Base-by-base conservation (phyloP, 1,284 basidiomycete species). In the Boletus semigastroideus region DNA sequence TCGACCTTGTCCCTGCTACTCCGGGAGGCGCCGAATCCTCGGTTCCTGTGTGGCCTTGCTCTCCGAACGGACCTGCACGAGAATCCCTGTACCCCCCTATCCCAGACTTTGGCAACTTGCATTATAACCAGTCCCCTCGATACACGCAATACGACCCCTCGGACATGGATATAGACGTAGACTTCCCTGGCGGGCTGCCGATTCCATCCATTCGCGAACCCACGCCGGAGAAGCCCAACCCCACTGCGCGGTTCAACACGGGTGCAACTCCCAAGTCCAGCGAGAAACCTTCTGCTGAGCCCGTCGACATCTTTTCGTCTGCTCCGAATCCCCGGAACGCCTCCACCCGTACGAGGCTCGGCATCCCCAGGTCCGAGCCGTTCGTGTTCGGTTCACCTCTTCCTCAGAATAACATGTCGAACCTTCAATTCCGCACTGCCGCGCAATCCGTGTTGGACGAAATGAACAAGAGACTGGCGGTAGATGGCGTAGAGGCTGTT, bases 371-470 rank as follows among this genome's bases (percentile, higher is more conserved):
- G 42, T 60, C 63, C 62, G 62, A 74, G 17, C 79, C 84, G 0
- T 90, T 90, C 70, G 62, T 88, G 19, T 90, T 90, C 61, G 87
- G 87, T 27, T 89, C 87, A 0, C 84, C 87, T 0, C 73, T 79
- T 4, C 81, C 84, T 11, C 77, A 78, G 51, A 74, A 86, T 58
- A 74, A 73, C 45, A 74, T 80, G 37, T 81, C 82, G 34, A 83
- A 87, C 59, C 69, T 70, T 10, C 79, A 84, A 52, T 87, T 90
- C 67, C 75, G 76, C 47, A 68, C 72, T 7, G 81, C 83, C 1
- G 84, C 86, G 1, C 75, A 79, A 19, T 78, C 77, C 14, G 81
- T 92, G 17, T 72, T 91, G 25, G 83, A 83, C 42, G 89, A 91
- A 68, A 89, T 92, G 85, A 90, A 90, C 64, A 73, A 76, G 44